These are phyloP conservation scores for Tremella mesenterica DNA, from an alignment of 768 basidiomycete genomes.

Conservation along the genomic window DNA sequence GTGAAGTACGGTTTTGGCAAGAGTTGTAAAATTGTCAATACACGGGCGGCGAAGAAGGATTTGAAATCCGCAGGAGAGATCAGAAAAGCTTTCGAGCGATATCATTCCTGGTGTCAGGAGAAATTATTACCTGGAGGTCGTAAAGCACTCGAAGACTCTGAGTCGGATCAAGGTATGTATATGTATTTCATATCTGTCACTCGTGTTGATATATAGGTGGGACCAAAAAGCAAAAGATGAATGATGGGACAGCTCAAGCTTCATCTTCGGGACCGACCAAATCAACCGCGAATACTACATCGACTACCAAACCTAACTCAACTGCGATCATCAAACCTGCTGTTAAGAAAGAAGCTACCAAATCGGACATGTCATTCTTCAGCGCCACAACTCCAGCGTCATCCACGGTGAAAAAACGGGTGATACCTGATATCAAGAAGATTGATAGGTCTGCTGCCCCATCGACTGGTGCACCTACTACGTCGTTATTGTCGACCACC, in stretches of 20 bases:
- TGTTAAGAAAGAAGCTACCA: not conserved
- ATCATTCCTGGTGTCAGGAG: not conserved
- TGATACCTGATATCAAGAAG: conserved; percentile 17
- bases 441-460: not conserved
- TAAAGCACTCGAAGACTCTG: not conserved
- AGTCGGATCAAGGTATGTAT: not conserved
- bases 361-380: conserved; percentile 20
- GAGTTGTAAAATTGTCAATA: conserved; percentile 3
- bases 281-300: not conserved
- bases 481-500: not conserved
- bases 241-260: conserved; percentile 4
- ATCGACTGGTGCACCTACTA: not conserved
- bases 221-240: conserved; percentile 18
- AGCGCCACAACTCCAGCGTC: not conserved
- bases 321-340: not conserved
- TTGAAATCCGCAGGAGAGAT: not conserved
- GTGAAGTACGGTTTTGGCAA: conserved; percentile 15
- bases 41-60: conserved; percentile 4
- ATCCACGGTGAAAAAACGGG: not conserved
- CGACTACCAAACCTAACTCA: conserved; percentile 4
- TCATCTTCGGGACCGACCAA: not conserved
- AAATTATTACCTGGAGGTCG: conserved; percentile 1
- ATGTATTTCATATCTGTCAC: not conserved
- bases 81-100: conserved; percentile 6
- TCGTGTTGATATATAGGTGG: not conserved